Evolutionary conservation across 2,329 filamentous ascomycete species (phyloP), one percentile per base, ranked within the genome.

Genomic region (Ophiostoma pallidulum): DNA sequence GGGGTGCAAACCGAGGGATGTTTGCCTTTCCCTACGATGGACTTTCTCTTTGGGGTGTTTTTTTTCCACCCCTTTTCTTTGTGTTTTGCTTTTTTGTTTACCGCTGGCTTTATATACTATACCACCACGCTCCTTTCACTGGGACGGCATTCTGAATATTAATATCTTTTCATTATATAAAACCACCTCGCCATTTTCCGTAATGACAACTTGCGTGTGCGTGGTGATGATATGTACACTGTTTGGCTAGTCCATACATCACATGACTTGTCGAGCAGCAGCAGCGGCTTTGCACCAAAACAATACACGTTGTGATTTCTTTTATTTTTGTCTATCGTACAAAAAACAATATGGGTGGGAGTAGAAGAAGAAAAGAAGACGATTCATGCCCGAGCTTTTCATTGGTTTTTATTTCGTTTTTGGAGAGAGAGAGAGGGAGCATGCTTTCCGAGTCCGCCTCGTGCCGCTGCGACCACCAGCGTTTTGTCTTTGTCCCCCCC

Each of bases 91-190:
- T 33, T 50, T 24, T 33, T 22, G 42, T 49, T 51, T 51, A 36
- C 31, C 16, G 13, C 20, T 39, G 19, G 36, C 20, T 37, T 47
- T 37, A 20, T 32, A 38, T 20, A 14, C 28, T 50, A 50, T 49
- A 53, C 48, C 50, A 53, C 49, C 43, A 51, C 53, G 47, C 51
- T 54, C 52, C 52, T 53, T 54, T 9, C 2, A 19, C 48, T 37
- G 39, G 52, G 50, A 48, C 50, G 52, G 52, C 41, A 38, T 20
- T 54, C 22, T 54, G 47, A 36, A 40, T 47, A 45, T 32, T 47
- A 40, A 10, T 22, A n/a, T n/a, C n/a, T 24, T 45, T 48, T 37
- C 38, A 14, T n/a, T 19, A 38, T 38, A 37, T 22, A 28, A 28
- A 28, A 28, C 24, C 10, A 28, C 10, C 6, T 10, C 10, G 10